Evolutionary conservation across 2,329 filamentous ascomycete genomes (phyloP), one percentile per base, ranked within the genome.

Genomic region (Falciphora oryzae): DNA sequence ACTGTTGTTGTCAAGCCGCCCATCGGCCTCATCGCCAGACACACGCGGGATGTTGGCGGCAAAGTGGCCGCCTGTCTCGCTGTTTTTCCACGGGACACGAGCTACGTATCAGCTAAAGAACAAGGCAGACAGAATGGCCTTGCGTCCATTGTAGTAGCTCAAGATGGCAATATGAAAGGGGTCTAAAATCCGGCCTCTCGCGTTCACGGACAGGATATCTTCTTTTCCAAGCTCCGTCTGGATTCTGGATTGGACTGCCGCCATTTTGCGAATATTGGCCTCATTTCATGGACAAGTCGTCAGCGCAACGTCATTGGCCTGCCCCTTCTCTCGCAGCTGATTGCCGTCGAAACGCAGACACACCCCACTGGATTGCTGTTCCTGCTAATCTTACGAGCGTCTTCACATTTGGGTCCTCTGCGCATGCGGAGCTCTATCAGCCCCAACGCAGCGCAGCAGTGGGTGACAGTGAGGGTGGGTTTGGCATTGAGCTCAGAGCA

Each of bases 341-440:
- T 53, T 53, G 44, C 18, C 8, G 18, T 53, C n/a, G 44, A 53
- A 53, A 53, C 44, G 44, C 44, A 10, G 44, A 22, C 44, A n/a
- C 16, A 6, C 38, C 38, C 44, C 44, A 25, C 22, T 14, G 44
- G 44, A 10, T 53, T 53, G 22, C 44, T 53, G 44, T n/a, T n/a
- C 44, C 44, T 53, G 44, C 44, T n/a, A 53, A 53, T 53, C 44
- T 53, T 53, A 53, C 44, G 44, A 53, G n/a, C 44, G 44, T 25
- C 44, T 7, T 53, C 44, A 53, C 18, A 53, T 53, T 25, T 22
- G 44, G 18, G 22, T 53, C 22, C 18, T 53, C 10, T n/a, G 44
- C 44, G 44, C 6, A n/a, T n/a, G n/a, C 44, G 44, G 44, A 53
- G 44, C 44, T 22, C 44, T 53, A 25, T 53, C n/a, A 25, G 18